Conservation (phyloP, 768 basidiomycete genomes). For the Termitomyces sp. region DNA sequence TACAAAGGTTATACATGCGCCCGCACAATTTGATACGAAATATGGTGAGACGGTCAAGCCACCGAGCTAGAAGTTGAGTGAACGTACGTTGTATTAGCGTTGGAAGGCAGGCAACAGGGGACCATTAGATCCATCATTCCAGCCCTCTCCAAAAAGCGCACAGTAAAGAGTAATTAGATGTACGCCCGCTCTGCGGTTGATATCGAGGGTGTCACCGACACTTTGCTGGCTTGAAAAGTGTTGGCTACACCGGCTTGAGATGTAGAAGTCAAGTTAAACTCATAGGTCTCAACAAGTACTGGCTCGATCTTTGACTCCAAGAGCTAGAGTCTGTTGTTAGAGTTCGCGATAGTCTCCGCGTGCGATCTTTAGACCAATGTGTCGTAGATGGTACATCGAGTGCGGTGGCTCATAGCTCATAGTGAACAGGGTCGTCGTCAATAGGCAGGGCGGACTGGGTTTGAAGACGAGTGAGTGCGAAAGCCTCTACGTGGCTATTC, state of each 20-base stretch:
- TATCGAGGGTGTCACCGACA: neutral
- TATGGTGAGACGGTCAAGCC: slow-evolving; percentile 46
- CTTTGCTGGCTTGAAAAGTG: neutral
- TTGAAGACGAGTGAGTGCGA: slow-evolving; percentile 2
- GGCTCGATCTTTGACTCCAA: neutral
- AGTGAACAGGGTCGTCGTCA: neutral
- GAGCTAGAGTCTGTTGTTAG: neutral
- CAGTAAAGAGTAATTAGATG: slow-evolving; percentile 39
- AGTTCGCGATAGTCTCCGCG: slow-evolving; percentile 3
- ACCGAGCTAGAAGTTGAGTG: slow-evolving; percentile 24
- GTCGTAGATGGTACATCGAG: neutral
- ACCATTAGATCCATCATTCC: slow-evolving; percentile 22
- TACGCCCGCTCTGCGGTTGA: neutral
- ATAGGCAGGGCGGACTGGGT: neutral
- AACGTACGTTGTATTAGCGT: slow-evolving; percentile 18
- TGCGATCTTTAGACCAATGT: slow-evolving; percentile 6
- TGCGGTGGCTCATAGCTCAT: neutral
- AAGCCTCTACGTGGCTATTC: slow-evolving; percentile 5
- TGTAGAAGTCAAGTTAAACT: neutral
- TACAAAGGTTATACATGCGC: neutral
- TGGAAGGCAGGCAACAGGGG: slow-evolving; percentile 22
- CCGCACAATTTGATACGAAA: slow-evolving; percentile 29
- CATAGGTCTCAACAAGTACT: neutral
- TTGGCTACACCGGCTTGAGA: neutral
- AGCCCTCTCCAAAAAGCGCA: slow-evolving; percentile 36